Evolutionary conservation across 345 rosid genomes (phyloP), one percentile per base, ranked within the genome.

Genomic region (Eucalyptus sideroxylon): DNA sequence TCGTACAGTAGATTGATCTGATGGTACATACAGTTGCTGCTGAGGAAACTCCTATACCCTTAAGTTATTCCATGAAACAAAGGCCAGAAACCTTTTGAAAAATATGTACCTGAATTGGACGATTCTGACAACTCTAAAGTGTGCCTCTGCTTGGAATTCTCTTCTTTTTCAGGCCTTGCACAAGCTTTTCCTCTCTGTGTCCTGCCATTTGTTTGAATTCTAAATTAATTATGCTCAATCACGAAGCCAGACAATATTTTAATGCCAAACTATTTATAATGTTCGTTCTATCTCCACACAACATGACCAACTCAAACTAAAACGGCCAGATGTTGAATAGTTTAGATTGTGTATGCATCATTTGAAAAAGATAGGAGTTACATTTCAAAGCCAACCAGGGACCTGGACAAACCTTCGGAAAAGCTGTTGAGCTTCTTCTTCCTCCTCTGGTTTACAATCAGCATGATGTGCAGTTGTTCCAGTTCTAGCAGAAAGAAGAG

Each of bases 181-280:
- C 98, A 94, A 47, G 98, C 97, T 94, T 97, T 98, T 89, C 99
- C 99, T 92, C 96, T 98, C 69, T 96, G 89, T 88, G 95, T 93
- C 92, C 99, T 98, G 94, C 83, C 89, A 89, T 87, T 42, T 91
- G 51, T 87, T 45, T 89, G 92, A 40, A 77, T 42, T 40, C 85
- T 23, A 40, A 24, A 77, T 77, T 21, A 77, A 23, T 40, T 77
- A 37, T 77, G 85, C 85, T 77, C 85, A 77, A 77, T 77, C 85
- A 77, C 47, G 3, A 77, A 77, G 27, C 83, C 45, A 24, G 5
- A 77, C 47, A 40, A 77, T 77, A 77, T 40, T 77, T 77, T 6
- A 40, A 77, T 9, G 42, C 83, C 83, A 77, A 77, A 77, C 45
- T 77, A 72, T 77, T 77, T 40, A 77, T 37, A 77, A 40, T 37